These are phyloP conservation scores for Saitoella complicata DNA, from an alignment of 805 yeast genomes.

Conservation along the genomic window DNA sequence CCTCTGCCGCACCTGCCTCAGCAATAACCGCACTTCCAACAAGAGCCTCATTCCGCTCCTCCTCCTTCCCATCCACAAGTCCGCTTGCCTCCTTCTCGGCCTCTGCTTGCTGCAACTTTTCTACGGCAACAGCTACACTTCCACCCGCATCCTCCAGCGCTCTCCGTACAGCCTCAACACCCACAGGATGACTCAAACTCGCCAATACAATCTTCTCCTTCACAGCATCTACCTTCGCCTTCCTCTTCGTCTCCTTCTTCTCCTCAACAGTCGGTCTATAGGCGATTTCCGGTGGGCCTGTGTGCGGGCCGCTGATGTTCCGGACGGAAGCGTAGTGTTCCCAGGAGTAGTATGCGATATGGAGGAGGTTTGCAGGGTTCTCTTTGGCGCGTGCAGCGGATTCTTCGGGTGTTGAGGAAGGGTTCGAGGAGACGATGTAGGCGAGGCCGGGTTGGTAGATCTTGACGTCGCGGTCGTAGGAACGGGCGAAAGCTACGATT, in stretches of 20 bases:
- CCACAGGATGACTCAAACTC: no score
- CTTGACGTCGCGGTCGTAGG: conserved; percentile 19
- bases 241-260: no score
- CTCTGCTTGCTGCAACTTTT: not conserved
- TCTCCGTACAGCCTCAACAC: no score
- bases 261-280: not conserved
- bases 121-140: not conserved
- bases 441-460: conserved; percentile 24
- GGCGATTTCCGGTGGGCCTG: conserved; percentile 18
- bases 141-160: not conserved
- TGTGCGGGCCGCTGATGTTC: conserved; percentile 23
- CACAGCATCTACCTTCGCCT: no score
- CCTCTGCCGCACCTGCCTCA: not conserved
- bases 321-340: conserved; percentile 29
- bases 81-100: not conserved
- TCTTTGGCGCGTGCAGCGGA: no score
- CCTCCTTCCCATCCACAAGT: not conserved
- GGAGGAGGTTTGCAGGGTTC: conserved; percentile 10
- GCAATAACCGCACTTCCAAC: not conserved
- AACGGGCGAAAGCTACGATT: conserved; percentile 26
- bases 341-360: conserved; percentile 28
- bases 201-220: no score
- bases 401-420: no score
- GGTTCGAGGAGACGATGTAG: conserved; percentile 19
- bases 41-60: not conserved